Conservation (phyloP, 1,284 basidiomycete genomes). For the Ceratobasidium sp. region DNA sequence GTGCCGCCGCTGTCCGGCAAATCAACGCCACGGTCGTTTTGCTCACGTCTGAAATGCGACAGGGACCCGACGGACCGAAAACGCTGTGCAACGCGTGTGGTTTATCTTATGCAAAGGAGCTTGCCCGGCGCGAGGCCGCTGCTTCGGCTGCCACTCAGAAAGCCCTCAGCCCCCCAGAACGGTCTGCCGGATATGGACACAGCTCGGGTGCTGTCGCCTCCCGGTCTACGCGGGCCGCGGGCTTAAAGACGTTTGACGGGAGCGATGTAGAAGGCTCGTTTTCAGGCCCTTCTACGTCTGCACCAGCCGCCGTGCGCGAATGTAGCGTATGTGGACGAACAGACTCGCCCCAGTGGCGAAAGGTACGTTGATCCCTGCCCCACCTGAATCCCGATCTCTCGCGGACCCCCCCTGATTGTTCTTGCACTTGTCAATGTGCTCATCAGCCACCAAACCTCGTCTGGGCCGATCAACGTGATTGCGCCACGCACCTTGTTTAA, state of each 20-base stretch:
- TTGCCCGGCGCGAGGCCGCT: conserved; percentile 29
- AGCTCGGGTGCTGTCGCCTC: conserved; percentile 15
- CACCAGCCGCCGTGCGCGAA: conserved; percentile 22
- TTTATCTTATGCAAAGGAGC: conserved; percentile 42
- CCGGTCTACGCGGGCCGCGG: conserved; percentile 11
- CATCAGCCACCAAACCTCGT: conserved; percentile 33
- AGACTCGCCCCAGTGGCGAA: conserved; percentile 45
- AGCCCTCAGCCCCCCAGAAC: conserved; percentile 9
- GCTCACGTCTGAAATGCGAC: conserved; percentile 3
- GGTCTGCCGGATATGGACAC: conserved; percentile 24
- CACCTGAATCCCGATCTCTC: background rate
- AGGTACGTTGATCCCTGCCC: conserved; percentile 25
- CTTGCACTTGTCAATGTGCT: conserved; percentile 29
- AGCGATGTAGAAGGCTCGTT: conserved; percentile 23
- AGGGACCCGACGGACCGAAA: conserved; percentile 43
- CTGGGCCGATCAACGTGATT: conserved; percentile 10
- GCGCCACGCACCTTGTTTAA: conserved; percentile 38
- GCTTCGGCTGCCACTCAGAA: conserved; percentile 4
- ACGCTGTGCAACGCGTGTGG: conserved; percentile 44
- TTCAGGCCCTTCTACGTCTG: conserved; percentile 11
- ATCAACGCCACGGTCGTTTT: background rate
- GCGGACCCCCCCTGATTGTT: conserved; percentile 22
- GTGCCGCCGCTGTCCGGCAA: background rate
- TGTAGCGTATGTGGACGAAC: conserved; percentile 30
- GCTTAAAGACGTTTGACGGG: conserved; percentile 37